Conservation (phyloP, 768 basidiomycete species). For the Grammothele lineata region DNA sequence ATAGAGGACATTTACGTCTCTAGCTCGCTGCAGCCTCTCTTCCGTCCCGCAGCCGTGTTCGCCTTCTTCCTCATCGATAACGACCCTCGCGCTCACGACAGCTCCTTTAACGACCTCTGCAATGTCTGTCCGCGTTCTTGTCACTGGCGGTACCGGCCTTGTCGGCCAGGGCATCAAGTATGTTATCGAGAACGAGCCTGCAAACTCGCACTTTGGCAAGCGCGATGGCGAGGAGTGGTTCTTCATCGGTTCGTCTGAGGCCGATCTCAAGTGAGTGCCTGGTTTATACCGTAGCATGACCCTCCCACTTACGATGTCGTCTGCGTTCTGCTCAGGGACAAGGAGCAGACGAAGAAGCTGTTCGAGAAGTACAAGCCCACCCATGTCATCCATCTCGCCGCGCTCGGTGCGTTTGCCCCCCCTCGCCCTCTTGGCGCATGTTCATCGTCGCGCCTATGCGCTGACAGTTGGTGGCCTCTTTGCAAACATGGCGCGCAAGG, state of each 20-base stretch:
- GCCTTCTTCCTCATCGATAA: background rate
- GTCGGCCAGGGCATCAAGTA: conserved; percentile 83
- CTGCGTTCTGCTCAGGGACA: conserved; percentile 49
- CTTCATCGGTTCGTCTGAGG: conserved; percentile 75
- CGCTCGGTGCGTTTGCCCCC: conserved; percentile 68
- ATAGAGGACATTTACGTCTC: too few species aligned
- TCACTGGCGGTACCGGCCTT: conserved; percentile 83
- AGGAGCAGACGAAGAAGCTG: conserved; percentile 60
- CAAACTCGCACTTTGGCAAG: conserved; percentile 76
- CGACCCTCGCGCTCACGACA: background rate
- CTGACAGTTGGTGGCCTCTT: conserved; percentile 85
- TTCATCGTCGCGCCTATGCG: too few species aligned
- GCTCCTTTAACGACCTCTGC: background rate
- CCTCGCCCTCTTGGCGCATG: background rate
- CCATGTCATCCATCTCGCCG: conserved; percentile 95
- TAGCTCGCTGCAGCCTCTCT: too few species aligned
- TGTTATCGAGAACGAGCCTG: conserved; percentile 73
- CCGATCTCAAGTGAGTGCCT: conserved; percentile 74
- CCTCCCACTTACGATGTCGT: too few species aligned
- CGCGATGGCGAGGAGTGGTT: conserved; percentile 79
- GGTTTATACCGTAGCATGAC: too few species aligned
- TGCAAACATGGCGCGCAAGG: conserved; percentile 94
- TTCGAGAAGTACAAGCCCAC: conserved; percentile 93
- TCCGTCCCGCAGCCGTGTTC: too few species aligned
- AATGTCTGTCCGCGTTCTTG: conserved; percentile 52